Base-by-base conservation (phyloP, 805 yeast species). In the Saccharomycopsis sp. region DNA sequence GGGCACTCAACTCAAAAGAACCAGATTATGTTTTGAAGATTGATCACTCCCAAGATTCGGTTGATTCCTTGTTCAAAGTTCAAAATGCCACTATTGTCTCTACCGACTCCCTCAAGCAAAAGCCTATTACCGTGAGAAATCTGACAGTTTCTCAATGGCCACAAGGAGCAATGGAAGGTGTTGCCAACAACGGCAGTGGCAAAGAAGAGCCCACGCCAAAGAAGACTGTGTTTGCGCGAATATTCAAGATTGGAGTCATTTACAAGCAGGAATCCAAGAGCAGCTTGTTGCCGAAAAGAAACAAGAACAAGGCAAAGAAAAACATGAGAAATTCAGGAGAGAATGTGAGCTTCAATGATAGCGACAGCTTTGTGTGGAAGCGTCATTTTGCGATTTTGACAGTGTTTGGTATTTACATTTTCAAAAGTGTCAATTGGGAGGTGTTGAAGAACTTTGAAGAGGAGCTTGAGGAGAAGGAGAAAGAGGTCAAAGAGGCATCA, bases 311-410 rank as follows among this genome's bases (percentile, higher is more conserved):
- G 17, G 43, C 57, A 2, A 53, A 49, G 27, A 36, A 49, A 13
- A 53, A 53, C 33, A 42, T 54, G 2, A 46, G 25, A 35, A 36
- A 37, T 30, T n/a, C n/a, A n/a, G 42, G 42, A 23, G 36, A 44
- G 9, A 34, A 44, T 27, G 34, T 29, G n/a, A 43, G 36, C 13
- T 23, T 40, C 15, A 36, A 43, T 25, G 45, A 43, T 19, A 30
- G 42, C 20, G 44, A 30, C 22, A 30, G 13, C 3, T 54, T 52
- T 9, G 46, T 50, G 12, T 70, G 75, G 77, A 68, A 58, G 42
- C 62, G 59, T 26, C 65, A 65, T 41, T 67, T 58, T 49, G 73
- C 68, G 18, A 53, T 73, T n/a, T 52, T 73, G 35, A 73, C 79
- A 0, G 57, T 71, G 0, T 62, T 68, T 45, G 78, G 78, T 1